Conservation (phyloP, 1,284 basidiomycete genomes). For the Microbotryum saponariae region DNA sequence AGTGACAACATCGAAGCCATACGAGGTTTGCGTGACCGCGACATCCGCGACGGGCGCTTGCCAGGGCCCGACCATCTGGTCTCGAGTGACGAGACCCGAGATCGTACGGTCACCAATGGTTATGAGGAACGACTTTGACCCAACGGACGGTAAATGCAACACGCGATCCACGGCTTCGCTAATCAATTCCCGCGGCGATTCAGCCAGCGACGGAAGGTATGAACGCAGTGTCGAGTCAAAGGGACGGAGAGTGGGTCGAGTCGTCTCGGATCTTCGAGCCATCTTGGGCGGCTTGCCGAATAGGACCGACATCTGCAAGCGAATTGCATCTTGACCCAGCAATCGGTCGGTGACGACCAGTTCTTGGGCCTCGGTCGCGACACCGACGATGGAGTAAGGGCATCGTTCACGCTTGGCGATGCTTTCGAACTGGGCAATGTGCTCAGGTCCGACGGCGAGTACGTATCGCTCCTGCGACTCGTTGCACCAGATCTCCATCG, state of each 20-base stretch:
- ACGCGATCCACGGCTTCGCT: constrained; percentile 66
- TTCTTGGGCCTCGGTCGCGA: constrained; percentile 65
- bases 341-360: constrained; percentile 85
- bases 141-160: constrained; percentile 82
- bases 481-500: constrained; percentile 99
- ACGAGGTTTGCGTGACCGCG: constrained; percentile 88
- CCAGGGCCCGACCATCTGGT: constrained; percentile 99
- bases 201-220: constrained; percentile 52
- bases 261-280: constrained; percentile 62
- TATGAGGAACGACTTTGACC: constrained; percentile 93
- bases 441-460: constrained; percentile 64
- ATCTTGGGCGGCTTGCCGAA: constrained; percentile 96
- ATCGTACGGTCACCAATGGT: constrained; percentile 95
- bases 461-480: constrained; percentile 98
- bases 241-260: constrained; percentile 47
- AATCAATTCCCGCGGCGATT: constrained; percentile 42
- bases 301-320: constrained; percentile 86
- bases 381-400: constrained; percentile 84
- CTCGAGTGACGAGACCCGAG: constrained; percentile 87
- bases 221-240: constrained; percentile 67
- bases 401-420: constrained; percentile 85
- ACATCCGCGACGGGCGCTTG: constrained; percentile 97
- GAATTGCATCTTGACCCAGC: constrained; percentile 69
- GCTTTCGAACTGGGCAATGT: constrained; percentile 54
- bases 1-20: constrained; percentile 70